Base-by-base conservation (phyloP, 2,329 filamentous ascomycete species). In the Fusarium anguioides region DNA sequence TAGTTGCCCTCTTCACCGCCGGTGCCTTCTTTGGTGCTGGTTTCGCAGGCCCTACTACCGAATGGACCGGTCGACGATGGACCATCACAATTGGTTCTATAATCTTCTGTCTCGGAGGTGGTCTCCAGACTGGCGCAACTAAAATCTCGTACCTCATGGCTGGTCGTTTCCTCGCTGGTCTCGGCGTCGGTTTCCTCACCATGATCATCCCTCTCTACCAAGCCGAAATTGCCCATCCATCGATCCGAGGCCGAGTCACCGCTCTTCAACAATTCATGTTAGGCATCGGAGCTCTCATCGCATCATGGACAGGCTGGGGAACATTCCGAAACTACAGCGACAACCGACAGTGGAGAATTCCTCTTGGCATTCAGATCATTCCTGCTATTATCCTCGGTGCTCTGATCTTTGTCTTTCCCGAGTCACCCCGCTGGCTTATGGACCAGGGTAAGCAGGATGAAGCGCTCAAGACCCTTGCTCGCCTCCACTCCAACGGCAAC, bases 261-360 rank as follows among this genome's bases (percentile, higher is more conserved):
- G 86, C 88, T 27, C 81, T 95, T 5, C 92, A 94, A 76, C 92
- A 94, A 72, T 94, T 94, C 74, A 94, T 94, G 91, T 76, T 95
- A 49, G 92, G 91, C 2, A 86, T 95, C 26, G 92, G 92, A 56
- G 82, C 91, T 17, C 84, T 96, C 3, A 79, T 89, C 17, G 92
- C 92, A 0, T 84, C 88, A 0, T 94, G 91, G 91, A 87, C 91
- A 45, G 88, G 87, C 1, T 95, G 89, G 63, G 92, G 89, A 41
- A 80, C 76, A 2, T 79, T 72, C 58, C 64, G 72, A 20, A 74
- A 75, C 26, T 77, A 72, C 44, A 33, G 21, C 14, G 69, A 73
- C 29, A 42, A 70, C 53, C 73, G 71, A 20, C 77, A 79, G 54
- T 79, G 78, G 78, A 75, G 77, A 4, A 71, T 79, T 17, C 75